Conservation (phyloP, 2,329 filamentous ascomycete species). For the Podosphaera leucotricha region DNA sequence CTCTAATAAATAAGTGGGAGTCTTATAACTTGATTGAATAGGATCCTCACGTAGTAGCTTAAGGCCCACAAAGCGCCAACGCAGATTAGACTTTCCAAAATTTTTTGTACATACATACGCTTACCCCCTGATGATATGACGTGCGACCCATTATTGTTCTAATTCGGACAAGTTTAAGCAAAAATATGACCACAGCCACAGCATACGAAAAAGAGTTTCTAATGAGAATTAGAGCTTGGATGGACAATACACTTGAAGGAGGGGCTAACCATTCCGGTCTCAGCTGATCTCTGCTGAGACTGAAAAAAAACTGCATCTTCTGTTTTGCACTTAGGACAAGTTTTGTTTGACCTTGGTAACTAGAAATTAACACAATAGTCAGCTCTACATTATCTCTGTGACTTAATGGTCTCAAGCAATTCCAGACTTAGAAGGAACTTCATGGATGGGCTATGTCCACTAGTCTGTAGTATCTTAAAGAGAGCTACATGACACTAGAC, state of each 20-base stretch:
- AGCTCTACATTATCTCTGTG: conserved; percentile 9
- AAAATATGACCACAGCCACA: conserved; percentile 84
- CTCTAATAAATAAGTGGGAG: too few species aligned
- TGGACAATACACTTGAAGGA: background rate
- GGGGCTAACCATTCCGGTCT: conserved; percentile 82
- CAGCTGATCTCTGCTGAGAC: conserved; percentile 85
- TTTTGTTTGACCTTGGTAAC: conserved; percentile 75
- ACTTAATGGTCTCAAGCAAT: background rate
- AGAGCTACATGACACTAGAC: conserved; percentile 24
- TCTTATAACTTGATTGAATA: too few species aligned
- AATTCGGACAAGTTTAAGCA: conserved; percentile 22
- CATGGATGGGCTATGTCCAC: background rate
- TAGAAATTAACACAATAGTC: conserved; percentile 25
- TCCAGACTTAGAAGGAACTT: background rate
- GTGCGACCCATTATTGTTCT: background rate
- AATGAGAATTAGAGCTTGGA: background rate
- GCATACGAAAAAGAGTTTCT: conserved; percentile 91
- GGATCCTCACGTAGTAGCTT: too few species aligned
- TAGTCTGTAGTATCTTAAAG: background rate
- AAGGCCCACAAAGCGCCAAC: too few species aligned
- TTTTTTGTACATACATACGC: background rate
- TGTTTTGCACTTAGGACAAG: conserved; percentile 65
- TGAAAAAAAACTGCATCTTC: conserved; percentile 96
- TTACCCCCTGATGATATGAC: conserved; percentile 3
- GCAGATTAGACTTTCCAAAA: too few species aligned